Conservation (phyloP, 345 rosid species). For the Orychophragmus violaceus region DNA sequence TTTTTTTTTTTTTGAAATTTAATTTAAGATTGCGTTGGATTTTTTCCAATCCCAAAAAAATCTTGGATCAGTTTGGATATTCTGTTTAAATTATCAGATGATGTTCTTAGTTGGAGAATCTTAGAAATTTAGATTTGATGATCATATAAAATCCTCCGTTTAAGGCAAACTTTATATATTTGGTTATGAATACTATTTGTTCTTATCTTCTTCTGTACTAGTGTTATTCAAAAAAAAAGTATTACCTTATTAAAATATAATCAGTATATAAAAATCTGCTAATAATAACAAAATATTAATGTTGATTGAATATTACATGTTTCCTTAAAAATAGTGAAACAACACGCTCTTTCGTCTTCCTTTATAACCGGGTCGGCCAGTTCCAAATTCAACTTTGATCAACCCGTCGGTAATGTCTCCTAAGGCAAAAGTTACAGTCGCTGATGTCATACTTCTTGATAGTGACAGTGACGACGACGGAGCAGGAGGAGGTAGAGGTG, state of each 20-base stretch:
- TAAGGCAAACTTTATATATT: background rate
- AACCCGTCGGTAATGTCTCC: slow-evolving; percentile 33
- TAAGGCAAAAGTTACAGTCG: slow-evolving; percentile 1
- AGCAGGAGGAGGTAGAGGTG: background rate
- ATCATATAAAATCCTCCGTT: background rate
- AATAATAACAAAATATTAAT: background rate
- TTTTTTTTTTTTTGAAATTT: background rate
- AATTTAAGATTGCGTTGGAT: background rate
- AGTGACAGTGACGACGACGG: slow-evolving; percentile 50
- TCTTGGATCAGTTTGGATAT: background rate
- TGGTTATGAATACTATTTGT: background rate
- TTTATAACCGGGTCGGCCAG: background rate
- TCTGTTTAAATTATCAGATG: background rate
- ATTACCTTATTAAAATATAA: background rate
- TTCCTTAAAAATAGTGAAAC: background rate
- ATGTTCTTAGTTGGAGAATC: background rate
- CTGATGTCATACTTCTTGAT: slow-evolving; percentile 33
- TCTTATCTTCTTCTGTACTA: background rate
- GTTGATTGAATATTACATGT: background rate
- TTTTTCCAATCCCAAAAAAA: background rate
- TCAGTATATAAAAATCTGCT: background rate
- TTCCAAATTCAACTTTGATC: background rate
- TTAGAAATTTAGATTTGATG: background rate
- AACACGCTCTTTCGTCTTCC: background rate
- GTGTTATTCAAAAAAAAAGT: background rate